phyloP scores from a whole-genome alignment of 2,329 filamentous ascomycete genomes.

The Akanthomyces lecanii region DNA sequence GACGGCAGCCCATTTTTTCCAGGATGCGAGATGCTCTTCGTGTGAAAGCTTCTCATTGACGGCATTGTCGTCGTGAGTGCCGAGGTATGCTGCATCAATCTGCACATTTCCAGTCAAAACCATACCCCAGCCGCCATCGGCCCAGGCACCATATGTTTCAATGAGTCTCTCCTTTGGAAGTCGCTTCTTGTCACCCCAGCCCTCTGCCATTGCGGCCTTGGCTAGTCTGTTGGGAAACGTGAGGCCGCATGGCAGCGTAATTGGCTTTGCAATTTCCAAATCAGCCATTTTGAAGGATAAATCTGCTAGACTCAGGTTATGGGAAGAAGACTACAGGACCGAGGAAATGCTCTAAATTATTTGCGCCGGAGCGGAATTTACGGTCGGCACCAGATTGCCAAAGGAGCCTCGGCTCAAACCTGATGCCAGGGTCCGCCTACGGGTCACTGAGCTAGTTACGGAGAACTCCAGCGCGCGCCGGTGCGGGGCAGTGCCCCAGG shows the following conservation, averaged over 20 bases:
- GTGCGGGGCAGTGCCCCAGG: too few species aligned
- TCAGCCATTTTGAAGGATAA: too few species aligned
- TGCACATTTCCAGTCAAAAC: constrained; percentile 48
- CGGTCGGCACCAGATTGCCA: too few species aligned
- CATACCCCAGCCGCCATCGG: constrained; percentile 47
- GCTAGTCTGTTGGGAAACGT: constrained; percentile 51
- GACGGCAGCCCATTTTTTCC: constrained; percentile 34
- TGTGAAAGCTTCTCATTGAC: constrained; percentile 29
- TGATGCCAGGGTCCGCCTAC: too few species aligned
- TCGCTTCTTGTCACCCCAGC: constrained; percentile 36
- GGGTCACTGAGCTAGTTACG: too few species aligned
- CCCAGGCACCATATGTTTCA: constrained; percentile 50
- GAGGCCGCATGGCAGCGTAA: constrained; percentile 52
- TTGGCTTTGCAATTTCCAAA: constrained; percentile 27
- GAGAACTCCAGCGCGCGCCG: too few species aligned
- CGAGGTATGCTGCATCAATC: constrained; percentile 37
- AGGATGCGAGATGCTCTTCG: constrained; percentile 30
- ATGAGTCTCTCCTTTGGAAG: constrained; percentile 40
- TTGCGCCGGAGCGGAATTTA: too few species aligned
- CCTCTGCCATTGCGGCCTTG: constrained; percentile 49
- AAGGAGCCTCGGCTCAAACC: too few species aligned
- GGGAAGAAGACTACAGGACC: too few species aligned
- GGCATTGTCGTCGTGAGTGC: constrained; percentile 30
- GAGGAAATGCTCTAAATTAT: too few species aligned
- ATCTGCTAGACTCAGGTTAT: too few species aligned